Base-by-base conservation (phyloP, 208 protist species). In the Zelonia costaricensis region DNA sequence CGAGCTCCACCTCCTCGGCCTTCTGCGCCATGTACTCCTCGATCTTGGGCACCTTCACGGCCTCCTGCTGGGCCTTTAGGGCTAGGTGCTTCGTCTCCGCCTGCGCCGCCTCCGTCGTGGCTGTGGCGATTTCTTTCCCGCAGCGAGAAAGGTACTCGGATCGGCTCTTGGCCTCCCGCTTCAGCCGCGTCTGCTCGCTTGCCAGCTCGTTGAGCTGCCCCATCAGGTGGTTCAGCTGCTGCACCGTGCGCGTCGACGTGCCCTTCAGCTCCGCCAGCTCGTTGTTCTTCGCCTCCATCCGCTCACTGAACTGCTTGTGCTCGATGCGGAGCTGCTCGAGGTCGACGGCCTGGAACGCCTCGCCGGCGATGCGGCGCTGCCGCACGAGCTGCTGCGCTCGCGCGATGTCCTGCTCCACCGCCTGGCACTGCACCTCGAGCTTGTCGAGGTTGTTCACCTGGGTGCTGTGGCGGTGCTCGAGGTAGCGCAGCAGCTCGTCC, bases 271-370 rank as follows among this genome's bases (percentile, higher is more conserved):
- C 76, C 15, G 97, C 82, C 27, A 98, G 73, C 70, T 98, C 96
- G 35, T 76, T 80, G 76, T 98, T 98, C 56, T 96, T 97, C 60
- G 95, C 73, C 30, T 97, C 92, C 38, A 98, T 97, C 46, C 94
- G 90, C 52, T 98, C 93, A n/a, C 74, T 88, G 60, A 97, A 95
- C 77, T 98, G 92, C 68, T 97, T 87, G 58, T 98, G 98, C 60
- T 98, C 96, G 71, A 98, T 98, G 39, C 92, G 85, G 5, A 98
- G 83, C 80, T 98, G 96, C 43, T 97, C 93, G 69, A 98, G 97
- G 62, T 98, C 97, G 60, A 98, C 96, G 1, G 84, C 79, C 49
- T 94, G 90, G 59, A 98, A 94, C 9, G 90, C 86, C 40, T 97
- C 94, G 15, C 96, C 96, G 35, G 93, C 92, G 23, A 93, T 85